phyloP scores from a whole-genome alignment of 2,329 filamentous ascomycete genomes.

The Cytospora mali region DNA sequence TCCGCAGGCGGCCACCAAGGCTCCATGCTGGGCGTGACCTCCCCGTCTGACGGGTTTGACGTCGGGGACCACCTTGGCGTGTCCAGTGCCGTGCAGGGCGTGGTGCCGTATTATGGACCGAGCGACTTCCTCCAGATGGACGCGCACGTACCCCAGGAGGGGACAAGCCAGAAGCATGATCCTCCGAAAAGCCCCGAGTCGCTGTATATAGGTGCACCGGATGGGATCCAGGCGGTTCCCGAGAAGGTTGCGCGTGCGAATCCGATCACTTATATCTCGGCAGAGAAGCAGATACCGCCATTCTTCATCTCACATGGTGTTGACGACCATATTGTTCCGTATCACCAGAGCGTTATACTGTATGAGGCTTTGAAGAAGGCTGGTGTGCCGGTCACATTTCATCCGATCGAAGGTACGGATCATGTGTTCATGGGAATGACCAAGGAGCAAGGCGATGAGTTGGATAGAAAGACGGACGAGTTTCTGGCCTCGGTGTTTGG shows the following conservation, averaged over 20 bases:
- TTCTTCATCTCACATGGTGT: conserved; percentile 25
- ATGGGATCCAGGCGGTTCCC: conserved; percentile 18
- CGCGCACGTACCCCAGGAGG: conserved; percentile 6
- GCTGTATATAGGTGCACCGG: conserved; percentile 15
- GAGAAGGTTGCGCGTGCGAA: conserved; percentile 24
- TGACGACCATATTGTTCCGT: conserved; percentile 22
- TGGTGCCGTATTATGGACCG: conserved; percentile 25
- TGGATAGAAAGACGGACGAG: conserved; percentile 23
- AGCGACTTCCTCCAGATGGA: conserved; percentile 28
- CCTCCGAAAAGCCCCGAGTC: conserved; percentile 23
- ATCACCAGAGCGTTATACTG: conserved; percentile 20
- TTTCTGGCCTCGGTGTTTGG: conserved; percentile 18
- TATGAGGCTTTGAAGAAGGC: conserved; percentile 15
- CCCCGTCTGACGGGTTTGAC: conserved; percentile 22
- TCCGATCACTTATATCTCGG: conserved; percentile 22
- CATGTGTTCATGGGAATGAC: conserved; percentile 22
- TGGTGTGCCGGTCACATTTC: conserved; percentile 9
- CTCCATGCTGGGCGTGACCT: conserved; percentile 21
- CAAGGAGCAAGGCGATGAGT: conserved; percentile 20
- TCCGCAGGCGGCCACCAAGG: conserved; percentile 27
- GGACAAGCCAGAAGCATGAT: conserved; percentile 19
- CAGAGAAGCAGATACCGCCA: conserved; percentile 14
- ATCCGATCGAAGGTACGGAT: conserved; percentile 16
- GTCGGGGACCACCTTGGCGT: conserved; percentile 24
- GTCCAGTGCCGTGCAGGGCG: conserved; percentile 24